Evolutionary conservation across 495 filamentous ascomycete species (phyloP), one percentile per base, ranked within the genome.

Genomic region (Talaromyces borbonicus): DNA sequence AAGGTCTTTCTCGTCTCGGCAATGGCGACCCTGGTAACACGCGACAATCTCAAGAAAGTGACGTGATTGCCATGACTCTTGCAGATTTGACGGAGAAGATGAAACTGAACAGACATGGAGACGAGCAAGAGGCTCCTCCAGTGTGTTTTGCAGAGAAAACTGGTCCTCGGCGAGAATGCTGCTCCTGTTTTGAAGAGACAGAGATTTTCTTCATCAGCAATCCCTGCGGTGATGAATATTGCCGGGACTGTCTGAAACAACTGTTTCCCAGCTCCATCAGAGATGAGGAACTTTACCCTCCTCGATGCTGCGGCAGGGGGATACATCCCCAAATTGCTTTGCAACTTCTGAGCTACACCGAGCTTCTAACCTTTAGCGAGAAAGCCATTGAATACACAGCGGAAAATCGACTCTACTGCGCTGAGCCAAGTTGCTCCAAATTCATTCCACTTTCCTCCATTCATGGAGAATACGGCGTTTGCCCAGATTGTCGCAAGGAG

Each of bases 261-360:
- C 40, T 58, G 26, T 52, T 56, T 19, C 49, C 56, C 8, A 49
- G 48, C 4, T 23, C 50, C 1, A 58, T 49, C 4, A 51, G 30
- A 48, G 50, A 58, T 23, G 56, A 58, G 22, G 50, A 58, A 29
- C 23, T 56, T 0, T 58, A 58, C 19, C 56, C 53, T n/a, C 56
- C 53, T 12, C 40, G 40, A 18, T 43, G 25, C 14, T 43, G 40
- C 18, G 40, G 22, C 19, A 5, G 19, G n/a, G 3, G 19, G 7
- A 40, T 40, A 40, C 26, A 5, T 11, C 26, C 26, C 11, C 6
- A 11, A 6, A 29, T 29, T 11, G 11, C 26, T 29, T 11, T 29
- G 8, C 29, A 39, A 3, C 23, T 56, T 4, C 31, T 56, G 1
- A 16, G 35, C 7, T 45, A 52, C 35, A 7, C 39, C 8, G 50